phyloP scores from a whole-genome alignment of 371 early-diverging fungal species.

The Vittaforma corneae region DNA sequence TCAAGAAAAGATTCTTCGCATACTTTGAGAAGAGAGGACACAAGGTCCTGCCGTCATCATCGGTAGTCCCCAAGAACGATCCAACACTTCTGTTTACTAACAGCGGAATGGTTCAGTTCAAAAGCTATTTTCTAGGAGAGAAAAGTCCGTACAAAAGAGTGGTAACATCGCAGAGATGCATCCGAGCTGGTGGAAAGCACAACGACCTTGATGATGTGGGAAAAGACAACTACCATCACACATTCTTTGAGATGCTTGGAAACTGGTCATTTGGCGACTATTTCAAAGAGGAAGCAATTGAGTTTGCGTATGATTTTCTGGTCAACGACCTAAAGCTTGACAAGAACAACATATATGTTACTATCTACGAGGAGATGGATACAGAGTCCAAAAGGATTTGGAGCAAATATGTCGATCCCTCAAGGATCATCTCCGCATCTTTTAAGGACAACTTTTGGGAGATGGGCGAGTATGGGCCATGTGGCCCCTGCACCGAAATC shows the following conservation, averaged over 20 bases:
- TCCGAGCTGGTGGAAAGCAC: slow-evolving; percentile 80
- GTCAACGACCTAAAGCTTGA: slow-evolving; percentile 74
- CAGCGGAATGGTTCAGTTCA: slow-evolving; percentile 99
- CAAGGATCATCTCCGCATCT: slow-evolving; percentile 74
- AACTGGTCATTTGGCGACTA: slow-evolving; percentile 99
- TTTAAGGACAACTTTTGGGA: slow-evolving; percentile 99
- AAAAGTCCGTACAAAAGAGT: slow-evolving; percentile 78
- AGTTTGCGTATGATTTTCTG: slow-evolving; percentile 81
- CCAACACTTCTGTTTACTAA: slow-evolving; percentile 93
- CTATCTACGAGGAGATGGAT: slow-evolving; percentile 94
- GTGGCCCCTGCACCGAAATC: slow-evolving; percentile 97
- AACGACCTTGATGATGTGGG: slow-evolving; percentile 99
- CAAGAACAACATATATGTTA: slow-evolving; percentile 80
- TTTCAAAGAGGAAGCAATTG: slow-evolving; percentile 88
- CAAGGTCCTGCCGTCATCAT: slow-evolving; percentile 70
- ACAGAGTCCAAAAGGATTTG: slow-evolving; percentile 80
- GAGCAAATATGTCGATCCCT: slow-evolving; percentile 71
- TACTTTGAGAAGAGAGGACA: slow-evolving; percentile 74
- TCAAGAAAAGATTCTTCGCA: slow-evolving; percentile 68
- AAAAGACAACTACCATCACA: slow-evolving; percentile 97
- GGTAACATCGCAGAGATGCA: slow-evolving; percentile 71
- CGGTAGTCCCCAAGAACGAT: slow-evolving; percentile 87
- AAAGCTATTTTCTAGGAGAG: slow-evolving; percentile 87
- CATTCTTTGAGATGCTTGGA: slow-evolving; percentile 99
- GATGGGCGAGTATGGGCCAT: slow-evolving; percentile 98